Percentiles rank a stretch among this genome's conserved stretches.
Evolutionary conservation across 441 rosid genomes (phyloP).

Genomic region (Corymbia calophylla): DNA sequence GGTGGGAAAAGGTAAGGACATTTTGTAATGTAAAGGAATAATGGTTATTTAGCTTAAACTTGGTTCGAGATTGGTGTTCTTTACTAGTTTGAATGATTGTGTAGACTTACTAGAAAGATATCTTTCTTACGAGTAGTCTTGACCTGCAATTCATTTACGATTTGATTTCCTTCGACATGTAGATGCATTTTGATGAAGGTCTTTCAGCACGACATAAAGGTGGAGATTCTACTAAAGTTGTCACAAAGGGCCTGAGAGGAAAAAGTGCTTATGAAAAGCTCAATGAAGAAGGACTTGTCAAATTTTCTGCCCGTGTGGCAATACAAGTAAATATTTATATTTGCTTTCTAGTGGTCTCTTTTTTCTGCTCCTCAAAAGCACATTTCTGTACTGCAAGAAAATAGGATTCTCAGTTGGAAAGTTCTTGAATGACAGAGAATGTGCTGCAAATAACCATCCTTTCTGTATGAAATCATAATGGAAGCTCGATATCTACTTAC

Average conservation of each 20-base stretch:
- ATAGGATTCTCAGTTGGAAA: neutral
- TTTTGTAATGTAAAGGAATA: neutral
- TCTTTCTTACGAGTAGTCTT: neutral
- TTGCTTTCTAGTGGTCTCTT: neutral
- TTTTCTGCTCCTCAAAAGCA: neutral
- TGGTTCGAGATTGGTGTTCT: neutral
- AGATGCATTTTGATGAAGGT: constrained; percentile 97
- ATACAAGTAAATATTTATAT: constrained; percentile 56
- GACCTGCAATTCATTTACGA: neutral
- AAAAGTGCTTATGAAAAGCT: constrained; percentile 78
- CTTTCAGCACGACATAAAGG: constrained; percentile 79
- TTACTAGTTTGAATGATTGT: neutral
- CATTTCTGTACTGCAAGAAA: neutral
- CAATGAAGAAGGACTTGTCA: constrained; percentile 81
- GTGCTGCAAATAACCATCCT: neutral
- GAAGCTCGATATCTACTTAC: neutral
- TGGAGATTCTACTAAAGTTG: constrained; percentile 72
- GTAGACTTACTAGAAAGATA: neutral
- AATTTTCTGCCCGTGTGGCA: constrained; percentile 77
- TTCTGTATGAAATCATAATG: neutral
- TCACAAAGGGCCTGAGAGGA: constrained; percentile 76
- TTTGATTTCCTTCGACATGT: constrained; percentile 14
- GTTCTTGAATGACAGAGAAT: neutral
- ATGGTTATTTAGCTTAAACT: neutral
- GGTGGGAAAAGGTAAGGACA: neutral